Conservation (phyloP, 176 grass and related monocot species). For the Musa schizocarpa region DNA sequence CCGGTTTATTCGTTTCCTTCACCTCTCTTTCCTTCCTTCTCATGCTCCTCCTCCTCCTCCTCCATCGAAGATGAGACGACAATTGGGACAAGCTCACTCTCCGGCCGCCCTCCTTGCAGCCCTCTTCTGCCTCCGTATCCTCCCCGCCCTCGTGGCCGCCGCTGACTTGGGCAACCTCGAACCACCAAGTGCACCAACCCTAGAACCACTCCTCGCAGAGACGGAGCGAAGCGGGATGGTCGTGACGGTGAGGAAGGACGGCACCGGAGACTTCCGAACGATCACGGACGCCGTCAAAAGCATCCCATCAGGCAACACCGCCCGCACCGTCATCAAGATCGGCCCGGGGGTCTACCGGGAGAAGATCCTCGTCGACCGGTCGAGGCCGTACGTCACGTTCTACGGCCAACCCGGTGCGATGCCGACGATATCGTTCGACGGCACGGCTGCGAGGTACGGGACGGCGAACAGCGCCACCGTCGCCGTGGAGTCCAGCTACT, state of each 20-base stretch:
- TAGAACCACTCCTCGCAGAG: neutral
- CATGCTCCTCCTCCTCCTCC: neutral
- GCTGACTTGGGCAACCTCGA: neutral
- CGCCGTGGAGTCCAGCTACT: constrained; percentile 8
- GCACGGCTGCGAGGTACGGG: neutral
- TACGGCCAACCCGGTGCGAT: neutral
- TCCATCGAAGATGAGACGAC: neutral
- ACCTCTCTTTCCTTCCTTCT: neutral
- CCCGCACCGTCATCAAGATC: neutral
- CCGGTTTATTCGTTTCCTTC: neutral
- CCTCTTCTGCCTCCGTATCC: neutral
- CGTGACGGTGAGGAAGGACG: constrained; percentile 12
- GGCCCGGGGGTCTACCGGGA: constrained; percentile 12
- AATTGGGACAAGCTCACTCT: neutral
- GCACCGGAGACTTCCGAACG: neutral
- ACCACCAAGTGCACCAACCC: neutral
- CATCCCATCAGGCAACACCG: neutral
- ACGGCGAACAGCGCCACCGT: constrained; percentile 18
- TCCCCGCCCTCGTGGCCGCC: neutral
- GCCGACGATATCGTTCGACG: constrained; percentile 8
- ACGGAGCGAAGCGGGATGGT: neutral
- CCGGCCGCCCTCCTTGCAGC: neutral
- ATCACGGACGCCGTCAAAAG: neutral
- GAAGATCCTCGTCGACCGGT: neutral
- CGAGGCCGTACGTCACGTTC: constrained; percentile 12